Percentiles rank a stretch among this genome's conserved stretches.
phyloP scores from a whole-genome alignment of 805 yeast species.

The Cyberlindnera galapagoensis region DNA sequence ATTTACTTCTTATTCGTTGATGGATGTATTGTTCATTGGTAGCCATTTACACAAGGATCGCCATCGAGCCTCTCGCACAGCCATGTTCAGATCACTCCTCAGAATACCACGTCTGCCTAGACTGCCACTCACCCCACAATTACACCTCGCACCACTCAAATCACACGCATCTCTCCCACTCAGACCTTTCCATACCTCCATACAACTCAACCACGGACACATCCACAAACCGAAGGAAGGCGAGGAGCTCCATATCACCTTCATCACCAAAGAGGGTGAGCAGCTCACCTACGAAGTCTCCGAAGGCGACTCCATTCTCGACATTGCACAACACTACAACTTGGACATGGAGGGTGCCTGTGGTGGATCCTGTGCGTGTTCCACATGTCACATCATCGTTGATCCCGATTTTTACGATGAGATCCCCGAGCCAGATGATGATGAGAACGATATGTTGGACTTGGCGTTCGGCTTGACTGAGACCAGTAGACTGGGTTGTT shows the following conservation, averaged over 20 bases:
- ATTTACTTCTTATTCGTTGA: neutral
- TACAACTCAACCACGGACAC: conserved; percentile 60
- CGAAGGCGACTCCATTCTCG: conserved; percentile 87
- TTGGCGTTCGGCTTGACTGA: conserved; percentile 96
- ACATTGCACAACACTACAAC: conserved; percentile 90
- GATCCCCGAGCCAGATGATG: conserved; percentile 93
- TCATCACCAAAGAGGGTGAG: conserved; percentile 85
- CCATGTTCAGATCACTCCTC: too few species aligned
- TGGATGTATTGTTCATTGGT: too few species aligned
- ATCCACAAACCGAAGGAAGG: conserved; percentile 88
- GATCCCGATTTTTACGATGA: conserved; percentile 92
- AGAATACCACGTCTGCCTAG: too few species aligned
- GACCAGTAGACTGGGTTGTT: conserved; percentile 94
- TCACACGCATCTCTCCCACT: too few species aligned
- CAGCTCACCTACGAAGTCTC: conserved; percentile 80
- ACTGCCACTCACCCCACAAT: too few species aligned
- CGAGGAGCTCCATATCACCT: conserved; percentile 81
- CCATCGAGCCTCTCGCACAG: too few species aligned
- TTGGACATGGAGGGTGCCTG: conserved; percentile 98
- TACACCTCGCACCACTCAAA: too few species aligned
- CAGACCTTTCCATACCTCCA: conserved; percentile 23
- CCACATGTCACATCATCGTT: conserved; percentile 94
- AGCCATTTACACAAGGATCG: too few species aligned
- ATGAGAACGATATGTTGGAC: conserved; percentile 97
- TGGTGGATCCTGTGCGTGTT: conserved; percentile 98